Evolutionary conservation across 768 basidiomycete species (phyloP).

Genomic region (Daedalea quercina): DNA sequence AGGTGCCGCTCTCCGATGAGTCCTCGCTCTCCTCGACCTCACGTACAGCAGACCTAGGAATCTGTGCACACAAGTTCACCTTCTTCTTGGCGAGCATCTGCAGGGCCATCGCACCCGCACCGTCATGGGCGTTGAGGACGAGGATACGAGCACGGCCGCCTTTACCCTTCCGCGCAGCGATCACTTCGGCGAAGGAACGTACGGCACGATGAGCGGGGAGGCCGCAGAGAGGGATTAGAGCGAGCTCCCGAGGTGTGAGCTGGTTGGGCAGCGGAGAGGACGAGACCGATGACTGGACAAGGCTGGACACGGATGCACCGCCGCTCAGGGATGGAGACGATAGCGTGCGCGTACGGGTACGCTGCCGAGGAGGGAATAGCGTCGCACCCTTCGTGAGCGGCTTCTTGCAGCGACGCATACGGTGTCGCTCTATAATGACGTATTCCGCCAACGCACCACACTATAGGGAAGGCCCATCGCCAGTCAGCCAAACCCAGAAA

Average conservation of each 20-base stretch:
- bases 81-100: slow-evolving; percentile 70
- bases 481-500: too few species aligned
- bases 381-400: slow-evolving; percentile 25
- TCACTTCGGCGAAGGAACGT: slow-evolving; percentile 53
- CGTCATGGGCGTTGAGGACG: slow-evolving; percentile 69
- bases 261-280: slow-evolving; percentile 14
- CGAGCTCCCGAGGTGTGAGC: slow-evolving; percentile 64
- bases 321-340: slow-evolving; percentile 16
- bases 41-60: slow-evolving; percentile 33
- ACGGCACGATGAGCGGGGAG: slow-evolving; percentile 80
- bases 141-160: slow-evolving; percentile 36
- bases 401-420: slow-evolving; percentile 66
- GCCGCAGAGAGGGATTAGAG: slow-evolving; percentile 73
- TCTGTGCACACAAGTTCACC: slow-evolving; percentile 72
- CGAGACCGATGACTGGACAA: slow-evolving; percentile 8
- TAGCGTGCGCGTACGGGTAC: slow-evolving; percentile 17
- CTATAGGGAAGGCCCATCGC: slow-evolving; percentile 40
- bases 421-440: slow-evolving; percentile 73
- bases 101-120: slow-evolving; percentile 66
- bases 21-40: slow-evolving; percentile 15
- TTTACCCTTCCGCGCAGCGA: slow-evolving; percentile 23
- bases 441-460: slow-evolving; percentile 88
- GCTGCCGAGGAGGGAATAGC: slow-evolving; percentile 21
- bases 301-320: slow-evolving; percentile 1
- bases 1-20: neutral